Evolutionary conservation across 768 basidiomycete species (phyloP), one percentile per base, ranked within the genome.

Genomic region (Rhodosporidiobolus odoratus): DNA sequence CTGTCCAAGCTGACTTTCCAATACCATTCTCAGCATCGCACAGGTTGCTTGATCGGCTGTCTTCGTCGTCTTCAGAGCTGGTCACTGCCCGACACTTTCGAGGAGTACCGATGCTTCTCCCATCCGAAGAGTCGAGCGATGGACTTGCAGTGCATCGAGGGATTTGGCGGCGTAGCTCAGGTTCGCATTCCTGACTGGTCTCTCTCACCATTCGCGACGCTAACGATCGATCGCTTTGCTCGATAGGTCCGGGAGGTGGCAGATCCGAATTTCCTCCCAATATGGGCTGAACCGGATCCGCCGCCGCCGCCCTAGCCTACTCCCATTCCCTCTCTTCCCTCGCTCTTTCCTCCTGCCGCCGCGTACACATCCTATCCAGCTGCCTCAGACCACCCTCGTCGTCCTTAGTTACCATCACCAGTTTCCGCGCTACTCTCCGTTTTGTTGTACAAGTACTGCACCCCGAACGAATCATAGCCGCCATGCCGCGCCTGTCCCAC

Each of bases 21-120:
- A 25, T 10, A 12, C 8, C 47, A n/a, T 30, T 45, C 17, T 25
- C 62, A 81, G 79, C 81, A 82, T 62, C 79, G 81, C 1, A 82
- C 81, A 17, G 81, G 81, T 3, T 81, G 80, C 68, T 73, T 82
- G 25, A 78, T 82, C 35, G 81, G 80, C 35, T 81, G 80, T 63
- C 76, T 82, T 4, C 74, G 81, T 2, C 74, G 80, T 32, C 62
- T 80, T 2, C 81, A 81, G 67, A 72, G 75, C 0, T 81, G 80
- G 80, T 78, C 80, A 2, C 68, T 79, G 35, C 66, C 65, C 17
- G 65, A 65, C 23, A 65, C 76, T 52, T 68, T 72, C 32, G 74
- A 74, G 38, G 80, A 80, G 71, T 82, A 82, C 69, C 72, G 78
- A 3, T 75, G 78, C 2, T 81, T 79, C 72, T 78, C 77, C 13